These are phyloP conservation scores for Dalbergia cultrata DNA, from an alignment of 306 rosid species.

Conservation along the genomic window DNA sequence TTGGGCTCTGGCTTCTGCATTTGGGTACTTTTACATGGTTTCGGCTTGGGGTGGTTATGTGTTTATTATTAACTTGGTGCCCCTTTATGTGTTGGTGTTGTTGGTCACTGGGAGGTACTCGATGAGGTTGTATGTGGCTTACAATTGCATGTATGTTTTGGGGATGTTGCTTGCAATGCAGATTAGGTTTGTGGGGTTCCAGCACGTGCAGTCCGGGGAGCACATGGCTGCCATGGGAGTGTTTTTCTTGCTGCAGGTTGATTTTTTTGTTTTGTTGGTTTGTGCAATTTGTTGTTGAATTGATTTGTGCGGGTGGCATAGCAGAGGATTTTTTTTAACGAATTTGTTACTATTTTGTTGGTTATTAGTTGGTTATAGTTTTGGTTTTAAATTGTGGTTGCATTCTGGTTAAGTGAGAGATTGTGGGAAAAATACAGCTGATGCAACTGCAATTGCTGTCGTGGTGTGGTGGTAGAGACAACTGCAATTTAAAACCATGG, in stretches of 20 bases:
- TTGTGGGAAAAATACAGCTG: too few relatives aligned
- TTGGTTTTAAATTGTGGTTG: not conserved
- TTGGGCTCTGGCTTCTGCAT: conserved; percentile 94
- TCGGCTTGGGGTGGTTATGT: conserved; percentile 99
- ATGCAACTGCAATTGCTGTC: too few relatives aligned
- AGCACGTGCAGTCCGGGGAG: conserved; percentile 99
- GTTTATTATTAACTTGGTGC: conserved; percentile 84
- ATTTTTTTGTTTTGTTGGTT: conserved; percentile 11
- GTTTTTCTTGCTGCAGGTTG: conserved; percentile 97
- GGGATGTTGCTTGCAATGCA: conserved; percentile 99
- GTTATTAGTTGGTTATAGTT: not conserved
- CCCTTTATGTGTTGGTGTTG: conserved; percentile 88
- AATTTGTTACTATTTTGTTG: not conserved
- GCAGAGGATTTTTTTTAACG: not conserved
- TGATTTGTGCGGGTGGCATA: not conserved
- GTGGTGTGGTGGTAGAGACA: too few relatives aligned
- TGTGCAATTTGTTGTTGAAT: not conserved
- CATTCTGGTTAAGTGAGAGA: not conserved
- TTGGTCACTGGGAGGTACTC: conserved; percentile 91
- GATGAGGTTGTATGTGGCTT: conserved; percentile 89
- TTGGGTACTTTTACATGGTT: conserved; percentile 97
- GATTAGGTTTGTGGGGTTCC: conserved; percentile 98
- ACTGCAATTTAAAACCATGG: not conserved
- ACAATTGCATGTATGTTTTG: conserved; percentile 87
- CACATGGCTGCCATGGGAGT: conserved; percentile 99